Base-by-base conservation (phyloP, 495 filamentous ascomycete genomes). In the Xylaria intraflava region DNA sequence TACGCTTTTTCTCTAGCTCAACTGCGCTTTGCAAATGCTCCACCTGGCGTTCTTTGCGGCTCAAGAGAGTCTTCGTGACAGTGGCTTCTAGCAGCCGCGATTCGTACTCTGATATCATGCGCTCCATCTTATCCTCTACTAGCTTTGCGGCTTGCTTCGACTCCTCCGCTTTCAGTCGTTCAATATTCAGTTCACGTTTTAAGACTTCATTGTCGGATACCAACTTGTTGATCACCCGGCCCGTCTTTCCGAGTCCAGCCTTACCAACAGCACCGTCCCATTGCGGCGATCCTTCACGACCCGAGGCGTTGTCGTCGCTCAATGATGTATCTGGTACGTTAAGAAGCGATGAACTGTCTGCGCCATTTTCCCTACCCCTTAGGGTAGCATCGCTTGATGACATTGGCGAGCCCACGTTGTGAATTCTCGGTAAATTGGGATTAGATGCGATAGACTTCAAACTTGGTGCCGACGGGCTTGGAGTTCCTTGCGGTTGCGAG, bases 181-280 rank as follows among this genome's bases (percentile, higher is more conserved):
- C 85, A 20, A 91, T 75, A 51, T 84, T 79, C 48, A 90, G 79
- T 56, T 95, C 90, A 36, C 90, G 83, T 53, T 83, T 88, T 41
- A 94, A 72, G 24, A 84, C 81, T 46, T 95, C 91, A 60, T 92
- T 93, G 58, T 96, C 91, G 31, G 85, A 87, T 70, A 93, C 89
- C 30, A 96, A 67, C 49, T 83, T 82, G 65, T 95, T 90, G 61
- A 96, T 95, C 12, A 96, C 90, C 12, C 90, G 82, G n/a, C 90
- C 90, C 2, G 87, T 93, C 71, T 95, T 95, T 51, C 90, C 90
- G 0, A 87, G 81, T 9, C 83, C 83, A 26, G 89, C 89, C 48
- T 87, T 83, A 36, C 89, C 89, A 35, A 92, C 80, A 0, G 87
- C 85, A 9, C 82, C 77, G 56, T 86, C 87, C 88, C 87, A 92